Base-by-base conservation (phyloP, 2,329 filamentous ascomycete species). In the Trichophyton equinum region DNA sequence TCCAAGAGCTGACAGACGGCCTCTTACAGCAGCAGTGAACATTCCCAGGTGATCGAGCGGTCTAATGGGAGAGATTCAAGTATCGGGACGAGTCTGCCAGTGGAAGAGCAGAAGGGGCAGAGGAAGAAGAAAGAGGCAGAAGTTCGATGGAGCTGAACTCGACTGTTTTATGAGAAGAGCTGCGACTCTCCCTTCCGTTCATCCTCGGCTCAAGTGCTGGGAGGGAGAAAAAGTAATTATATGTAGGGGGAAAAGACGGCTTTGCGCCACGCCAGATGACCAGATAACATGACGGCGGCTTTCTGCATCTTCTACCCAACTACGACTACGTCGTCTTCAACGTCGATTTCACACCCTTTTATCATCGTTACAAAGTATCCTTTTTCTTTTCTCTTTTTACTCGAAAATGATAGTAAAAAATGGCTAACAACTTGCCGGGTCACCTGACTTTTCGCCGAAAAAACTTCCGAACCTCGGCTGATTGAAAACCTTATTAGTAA, bases 1-100 rank as follows among this genome's bases (percentile, higher is more conserved):
- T 68, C 71, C 68, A 64, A 75, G 67, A 67, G 73, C 67, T 64
- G 73, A 71, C 64, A 76, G 70, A 70, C 74, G 74, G 70, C 71
- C 73, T 70, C 74, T 68, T 65, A 73, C 71, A 71, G 73, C 71
- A 68, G 73, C 73, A 67, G 71, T 70, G 69, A 76, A 76, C 74
- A 76, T 76, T 67, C 61, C 62, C 59, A 61, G 44, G 61, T 60
- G 51, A 46, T 57, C 58, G 62, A 59, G 47, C 56, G 58, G 51
- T 55, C 51, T 47, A 53, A 53, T 25, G 44, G 59, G 60, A 60
- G 55, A 57, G 30, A 44, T 51, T 46, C 47, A 59, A 60, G 49
- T 25, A 38, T 20, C 3, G 47, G 9, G 42, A 33, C 9, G 47
- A 62, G 60, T 53, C 36, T 60, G 60, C 44, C 59, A 66, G 58